A percentile compares a stretch with the other conserved stretches of the same genome.
Conservation (phyloP, 129 eudicot genomes). For the Saposhnikovia divaricata region DNA sequence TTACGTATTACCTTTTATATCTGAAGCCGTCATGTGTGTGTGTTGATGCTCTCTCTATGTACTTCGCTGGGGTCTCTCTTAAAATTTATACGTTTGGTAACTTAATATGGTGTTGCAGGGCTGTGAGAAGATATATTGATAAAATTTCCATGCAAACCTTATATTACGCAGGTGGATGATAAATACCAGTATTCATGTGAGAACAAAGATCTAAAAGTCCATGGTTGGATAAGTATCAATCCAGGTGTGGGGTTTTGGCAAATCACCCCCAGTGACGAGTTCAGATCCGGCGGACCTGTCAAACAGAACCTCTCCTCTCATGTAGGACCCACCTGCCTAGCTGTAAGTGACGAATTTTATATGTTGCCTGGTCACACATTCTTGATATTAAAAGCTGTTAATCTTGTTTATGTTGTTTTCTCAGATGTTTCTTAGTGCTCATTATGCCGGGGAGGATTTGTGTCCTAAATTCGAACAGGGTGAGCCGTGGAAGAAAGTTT, state of each 20-base stretch:
- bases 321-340: conserved; percentile 84
- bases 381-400: background rate
- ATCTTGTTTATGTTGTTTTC: background rate
- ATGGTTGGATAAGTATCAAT: conserved; percentile 79
- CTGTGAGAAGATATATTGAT: too few species aligned
- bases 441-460: conserved; percentile 75
- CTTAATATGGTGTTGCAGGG: background rate
- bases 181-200: conserved; percentile 89
- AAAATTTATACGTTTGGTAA: background rate
- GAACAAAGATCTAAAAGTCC: conserved; percentile 61
- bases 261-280: conserved; percentile 75
- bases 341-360: conserved; percentile 35
- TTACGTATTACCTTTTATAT: background rate
- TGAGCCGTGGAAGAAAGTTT: conserved; percentile 88
- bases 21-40: background rate
- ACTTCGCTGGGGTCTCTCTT: background rate
- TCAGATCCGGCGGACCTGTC: conserved; percentile 79
- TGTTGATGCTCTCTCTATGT: background rate
- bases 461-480: conserved; percentile 66
- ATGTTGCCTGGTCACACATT: background rate
- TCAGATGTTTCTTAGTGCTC: conserved; percentile 83
- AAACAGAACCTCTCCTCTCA: conserved; percentile 93
- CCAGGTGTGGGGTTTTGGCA: conserved; percentile 80
- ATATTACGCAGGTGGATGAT: conserved; percentile 64
- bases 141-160: background rate